Evolutionary conservation across 345 rosid genomes (phyloP).

Genomic region (Melaleuca quinquenervia): DNA sequence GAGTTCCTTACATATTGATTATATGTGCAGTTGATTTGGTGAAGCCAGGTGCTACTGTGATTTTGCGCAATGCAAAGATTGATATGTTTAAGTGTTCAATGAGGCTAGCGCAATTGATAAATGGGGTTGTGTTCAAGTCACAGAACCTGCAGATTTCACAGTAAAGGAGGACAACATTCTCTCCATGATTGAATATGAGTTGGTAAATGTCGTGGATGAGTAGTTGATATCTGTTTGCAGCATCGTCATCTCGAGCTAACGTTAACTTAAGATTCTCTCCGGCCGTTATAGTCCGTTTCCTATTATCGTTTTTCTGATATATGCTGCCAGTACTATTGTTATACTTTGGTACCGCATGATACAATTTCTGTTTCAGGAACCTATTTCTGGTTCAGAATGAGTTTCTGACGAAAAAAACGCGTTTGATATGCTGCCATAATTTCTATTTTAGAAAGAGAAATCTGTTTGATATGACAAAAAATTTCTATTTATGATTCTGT

Average conservation of each 20-base stretch:
- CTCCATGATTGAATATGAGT: constrained; percentile 37
- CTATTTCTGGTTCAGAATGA: too few relatives aligned
- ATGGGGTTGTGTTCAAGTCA: constrained; percentile 40
- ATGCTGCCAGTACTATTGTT: background rate
- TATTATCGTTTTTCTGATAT: background rate
- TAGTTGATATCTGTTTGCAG: background rate
- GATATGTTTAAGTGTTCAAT: constrained; percentile 35
- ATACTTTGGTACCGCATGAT: too few relatives aligned
- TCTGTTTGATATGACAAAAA: too few relatives aligned
- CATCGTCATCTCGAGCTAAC: background rate
- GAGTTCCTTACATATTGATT: background rate
- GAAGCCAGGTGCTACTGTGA: constrained; percentile 24
- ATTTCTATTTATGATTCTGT: too few relatives aligned
- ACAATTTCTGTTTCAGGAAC: too few relatives aligned
- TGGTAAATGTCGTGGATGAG: constrained; percentile 21
- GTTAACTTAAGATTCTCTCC: background rate
- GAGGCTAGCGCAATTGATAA: constrained; percentile 45
- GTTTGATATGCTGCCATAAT: too few relatives aligned
- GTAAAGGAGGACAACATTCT: constrained; percentile 33
- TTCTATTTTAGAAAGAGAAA: too few relatives aligned
- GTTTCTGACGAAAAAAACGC: too few relatives aligned
- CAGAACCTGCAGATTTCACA: constrained; percentile 16
- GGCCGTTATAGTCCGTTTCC: background rate
- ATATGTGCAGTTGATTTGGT: constrained; percentile 25
- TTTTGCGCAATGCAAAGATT: constrained; percentile 40